Evolutionary conservation across 768 basidiomycete genomes (phyloP), one percentile per base, ranked within the genome.

Genomic region (Pleurotus eryngii): DNA sequence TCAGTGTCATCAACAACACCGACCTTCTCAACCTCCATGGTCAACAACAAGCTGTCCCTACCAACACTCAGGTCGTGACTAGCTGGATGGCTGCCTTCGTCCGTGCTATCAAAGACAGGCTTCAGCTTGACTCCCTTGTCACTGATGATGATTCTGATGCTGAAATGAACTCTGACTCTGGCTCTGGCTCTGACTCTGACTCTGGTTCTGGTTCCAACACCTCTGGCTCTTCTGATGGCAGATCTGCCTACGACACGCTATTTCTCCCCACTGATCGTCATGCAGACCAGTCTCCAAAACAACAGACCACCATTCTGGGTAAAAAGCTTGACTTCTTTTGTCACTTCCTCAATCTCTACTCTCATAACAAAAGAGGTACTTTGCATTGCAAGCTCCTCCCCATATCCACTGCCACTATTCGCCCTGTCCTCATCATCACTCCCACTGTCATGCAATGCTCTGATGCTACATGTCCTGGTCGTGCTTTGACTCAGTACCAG

Each of bases 11-110:
- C n/a, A 37, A 39, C 18, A 57, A 57, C 39, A 17, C 46, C 11
- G 47, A 57, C 20, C 35, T 57, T 46, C 46, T 57, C n/a, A 46
- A 46, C 39, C 35, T 57, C 11, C 46, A 57, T 46, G 43, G 17
- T 46, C 26, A 39, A 27, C 56, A 57, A 37, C 30, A 18, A 20
- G 27, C 37, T 26, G 8, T n/a, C 1, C 35, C 17, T 17, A n/a
- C 15, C 26, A 22, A 50, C n/a, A 27, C n/a, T 35, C 49, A 30
- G n/a, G 26, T 15, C 14, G 49, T 50, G n/a, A 50, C 49, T 27
- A 20, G 49, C 20, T 50, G 49, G 49, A 26, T 50, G 22, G 26
- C 49, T 27, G 49, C 49, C 17, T 50, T 50, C 2, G 49, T 35
- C 26, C n/a, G 30, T 30, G 26, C 24, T 15, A 35, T 50, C 27